Base-by-base conservation (phyloP, 2,329 filamentous ascomycete genomes). In the Cercospora beticola region DNA sequence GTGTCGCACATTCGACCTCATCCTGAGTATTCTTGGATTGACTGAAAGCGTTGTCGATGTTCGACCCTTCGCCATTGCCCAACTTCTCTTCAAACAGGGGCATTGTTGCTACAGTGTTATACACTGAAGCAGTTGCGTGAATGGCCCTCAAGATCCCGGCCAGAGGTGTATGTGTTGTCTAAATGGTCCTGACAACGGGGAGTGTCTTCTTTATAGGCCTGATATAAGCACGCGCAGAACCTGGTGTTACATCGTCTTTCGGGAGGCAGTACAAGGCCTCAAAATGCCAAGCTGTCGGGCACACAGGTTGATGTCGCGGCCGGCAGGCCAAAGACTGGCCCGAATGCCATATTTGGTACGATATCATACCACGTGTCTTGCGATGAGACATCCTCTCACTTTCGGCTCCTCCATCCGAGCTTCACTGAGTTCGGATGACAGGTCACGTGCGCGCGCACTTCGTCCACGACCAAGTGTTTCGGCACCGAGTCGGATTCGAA, bases 401-500 rank as follows among this genome's bases (percentile, higher is more conserved):
- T 57, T 46, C 62, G 62, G 62, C 62, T 65, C 62, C 62, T 57
- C 52, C 18, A 58, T n/a, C 62, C 62, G 62, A 12, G 12, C 43
- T 36, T 54, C n/a, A 30, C 26, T 31, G 14, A 36, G 16, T 23
- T 23, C 26, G 31, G 14, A 12, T n/a, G 6, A 0, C 33, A 30
- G n/a, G 36, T 65, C 46, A 65, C 31, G 52, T 65, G 62, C 21
- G 36, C 28, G 33, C 12, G 18, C 16, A 26, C 60, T 26, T 60
- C 6, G 14, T 62, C 36, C 56, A 36, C 43, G 8, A 43, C 33
- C 58, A 43, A 61, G 58, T 52, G 14, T 49, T 31, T 65, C 62
- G 62, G 62, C 49, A 65, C 62, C 62, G 62, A 65, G 54, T 65
- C 62, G 62, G 62, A 30, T 54, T 65, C 62, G 62, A 33, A 57